A percentile compares a stretch with the other conserved stretches of the same genome.
phyloP scores from a whole-genome alignment of 2,329 filamentous ascomycete species.

The Coniosporium tulheliwenetii region DNA sequence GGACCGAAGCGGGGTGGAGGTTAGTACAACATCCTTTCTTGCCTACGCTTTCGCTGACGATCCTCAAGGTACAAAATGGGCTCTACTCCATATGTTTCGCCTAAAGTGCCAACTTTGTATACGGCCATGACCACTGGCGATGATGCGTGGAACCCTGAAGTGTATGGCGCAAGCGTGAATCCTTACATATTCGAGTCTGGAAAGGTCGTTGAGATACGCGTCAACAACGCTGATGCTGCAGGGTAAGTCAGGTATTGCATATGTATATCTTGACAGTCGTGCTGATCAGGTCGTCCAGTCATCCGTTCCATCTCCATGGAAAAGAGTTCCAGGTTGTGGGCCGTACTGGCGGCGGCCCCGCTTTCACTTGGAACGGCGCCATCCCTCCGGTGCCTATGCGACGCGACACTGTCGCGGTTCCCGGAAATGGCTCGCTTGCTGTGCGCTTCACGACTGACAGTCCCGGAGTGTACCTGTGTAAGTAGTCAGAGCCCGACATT shows the following conservation, averaged over 20 bases:
- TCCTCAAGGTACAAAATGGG: neutral
- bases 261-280: no score
- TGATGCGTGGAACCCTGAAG: slow-evolving; percentile 36
- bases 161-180: slow-evolving; percentile 45
- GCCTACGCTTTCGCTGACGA: no score
- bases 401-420: slow-evolving; percentile 21
- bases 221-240: slow-evolving; percentile 16
- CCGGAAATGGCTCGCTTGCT: slow-evolving; percentile 18
- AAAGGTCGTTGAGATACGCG: slow-evolving; percentile 8
- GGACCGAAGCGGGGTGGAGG: no score
- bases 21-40: no score
- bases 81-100: slow-evolving; percentile 48
- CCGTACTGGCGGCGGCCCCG: slow-evolving; percentile 5
- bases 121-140: slow-evolving; percentile 44
- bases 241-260: no score
- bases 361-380: slow-evolving; percentile 2
- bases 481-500: slow-evolving; percentile 5
- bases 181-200: slow-evolving; percentile 15
- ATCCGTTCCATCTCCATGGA: slow-evolving; percentile 32
- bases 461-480: slow-evolving; percentile 16
- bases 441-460: slow-evolving; percentile 20
- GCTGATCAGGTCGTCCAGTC: slow-evolving; percentile 8
- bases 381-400: slow-evolving; percentile 5
- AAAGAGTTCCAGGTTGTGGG: slow-evolving; percentile 13
- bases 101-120: slow-evolving; percentile 55